Base-by-base conservation (phyloP, 306 rosid genomes). In the Corylus avellana region DNA sequence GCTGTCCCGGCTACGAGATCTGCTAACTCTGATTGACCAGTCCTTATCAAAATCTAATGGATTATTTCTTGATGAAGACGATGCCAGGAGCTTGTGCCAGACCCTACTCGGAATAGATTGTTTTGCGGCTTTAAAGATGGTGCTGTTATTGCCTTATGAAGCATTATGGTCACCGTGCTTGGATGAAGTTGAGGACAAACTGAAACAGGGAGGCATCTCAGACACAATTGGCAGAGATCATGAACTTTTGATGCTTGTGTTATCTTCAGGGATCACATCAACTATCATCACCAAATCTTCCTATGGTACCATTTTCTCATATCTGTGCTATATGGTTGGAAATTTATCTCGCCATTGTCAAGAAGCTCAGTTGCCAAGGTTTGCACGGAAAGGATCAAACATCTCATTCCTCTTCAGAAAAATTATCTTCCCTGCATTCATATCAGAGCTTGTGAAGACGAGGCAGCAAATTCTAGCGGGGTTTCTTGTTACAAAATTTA, bases 401-500 rank as follows among this genome's bases (percentile, higher is more conserved):
- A 64, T 75, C 71, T 76, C 79, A n/a, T 83, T 81, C 29, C 78
- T 85, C 73, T 91, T 90, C 67, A 85, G 86, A 85, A 87, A 84
- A 75, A 63, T 88, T 50, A 76, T 88, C 73, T 87, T 96, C 82
- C 99, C 99, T 25, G 53, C 56, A 73, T 87, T 96, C 68, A 54
- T 93, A 79, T 80, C 96, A 8, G 97, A 93, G 90, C 94, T 93
- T 64, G 96, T 96, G 80, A 93, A 85, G 86, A 93, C 94, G 56
- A 96, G 86, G 86, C 98, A 96, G 85, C 89, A 88, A 59, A 84
- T 96, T 82, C 86, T 96, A 25, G 98, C 98, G 10, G 98, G 94
- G 77, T 88, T 91, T 64, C 51, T 93, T 14, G 94, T 96, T 77
- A 88, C 91, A 18, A 96, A 90, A 82, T 88, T 83, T 76, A 90